Conservation (phyloP, 495 filamentous ascomycete species). For the Stereocaulon alpinum region DNA sequence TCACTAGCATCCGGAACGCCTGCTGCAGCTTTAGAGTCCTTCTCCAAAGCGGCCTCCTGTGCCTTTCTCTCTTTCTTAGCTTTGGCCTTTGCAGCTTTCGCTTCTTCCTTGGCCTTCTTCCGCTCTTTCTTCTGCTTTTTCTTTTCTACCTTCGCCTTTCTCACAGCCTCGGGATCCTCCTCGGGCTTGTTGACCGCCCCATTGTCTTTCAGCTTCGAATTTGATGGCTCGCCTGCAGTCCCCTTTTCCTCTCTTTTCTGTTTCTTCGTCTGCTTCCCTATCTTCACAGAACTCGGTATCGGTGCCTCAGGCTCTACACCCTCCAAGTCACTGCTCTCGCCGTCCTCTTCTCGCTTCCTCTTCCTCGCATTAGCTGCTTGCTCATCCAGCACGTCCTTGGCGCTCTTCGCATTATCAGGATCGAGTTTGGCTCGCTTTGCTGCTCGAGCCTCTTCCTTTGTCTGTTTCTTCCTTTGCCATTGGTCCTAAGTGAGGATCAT, state of each 20-base stretch:
- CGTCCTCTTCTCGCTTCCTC: conserved; percentile 49
- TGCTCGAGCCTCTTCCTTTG: conserved; percentile 67
- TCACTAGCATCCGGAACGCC: conserved; percentile 18
- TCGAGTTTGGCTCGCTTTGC: conserved; percentile 77
- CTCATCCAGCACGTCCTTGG: conserved; percentile 79
- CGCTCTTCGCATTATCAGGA: conserved; percentile 66
- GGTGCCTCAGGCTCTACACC: conserved; percentile 43
- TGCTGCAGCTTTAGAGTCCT: conserved; percentile 5
- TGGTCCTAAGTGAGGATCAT: conserved; percentile 47
- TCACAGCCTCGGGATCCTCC: not conserved
- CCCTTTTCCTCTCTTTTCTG: conserved; percentile 31
- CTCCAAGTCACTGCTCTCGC: conserved; percentile 27
- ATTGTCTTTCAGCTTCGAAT: not conserved
- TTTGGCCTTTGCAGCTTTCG: conserved; percentile 33
- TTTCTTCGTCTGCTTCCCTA: conserved; percentile 33
- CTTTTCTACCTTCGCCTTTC: conserved; percentile 27
- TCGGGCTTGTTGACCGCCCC: not conserved
- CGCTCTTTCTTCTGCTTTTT: conserved; percentile 39
- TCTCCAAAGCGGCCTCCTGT: conserved; percentile 8
- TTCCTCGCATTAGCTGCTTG: conserved; percentile 50
- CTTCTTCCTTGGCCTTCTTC: conserved; percentile 41
- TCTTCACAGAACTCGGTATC: conserved; percentile 28
- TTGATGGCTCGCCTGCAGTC: not conserved
- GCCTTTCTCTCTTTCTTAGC: conserved; percentile 39
- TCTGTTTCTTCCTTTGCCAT: conserved; percentile 82